Evolutionary conservation across 805 yeast species (phyloP).

Genomic region (Candida succiphila): DNA sequence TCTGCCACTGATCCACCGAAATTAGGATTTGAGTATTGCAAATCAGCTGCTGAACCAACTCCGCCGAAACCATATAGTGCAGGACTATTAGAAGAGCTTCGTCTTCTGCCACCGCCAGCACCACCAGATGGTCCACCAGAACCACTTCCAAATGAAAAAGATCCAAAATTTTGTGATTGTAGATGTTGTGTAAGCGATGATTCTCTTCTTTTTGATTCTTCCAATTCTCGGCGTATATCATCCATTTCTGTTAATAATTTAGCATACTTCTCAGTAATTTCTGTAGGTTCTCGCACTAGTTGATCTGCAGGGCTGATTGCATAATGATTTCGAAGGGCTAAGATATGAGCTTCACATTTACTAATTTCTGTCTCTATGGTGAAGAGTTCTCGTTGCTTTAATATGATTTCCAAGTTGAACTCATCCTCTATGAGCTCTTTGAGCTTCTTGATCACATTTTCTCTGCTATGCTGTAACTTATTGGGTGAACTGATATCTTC

Average conservation of each 20-base stretch:
- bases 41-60: background rate
- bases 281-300: slow-evolving; percentile 33
- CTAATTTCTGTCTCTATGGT: slow-evolving; percentile 42
- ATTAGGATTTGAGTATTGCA: background rate
- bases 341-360: slow-evolving; percentile 49
- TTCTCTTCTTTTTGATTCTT: background rate
- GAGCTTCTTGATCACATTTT: slow-evolving; percentile 12
- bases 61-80: background rate
- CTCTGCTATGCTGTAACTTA: background rate
- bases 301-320: slow-evolving; percentile 29
- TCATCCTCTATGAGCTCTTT: slow-evolving; percentile 28
- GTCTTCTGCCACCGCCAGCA: background rate
- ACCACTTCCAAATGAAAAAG: background rate
- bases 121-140: background rate
- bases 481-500: background rate
- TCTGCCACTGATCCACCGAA: slow-evolving; percentile 1
- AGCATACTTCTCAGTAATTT: slow-evolving; percentile 32
- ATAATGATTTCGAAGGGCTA: slow-evolving; percentile 36
- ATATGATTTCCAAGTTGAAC: slow-evolving; percentile 47
- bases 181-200: no score
- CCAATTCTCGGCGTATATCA: slow-evolving; percentile 8
- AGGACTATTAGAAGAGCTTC: background rate
- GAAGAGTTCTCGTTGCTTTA: slow-evolving; percentile 47
- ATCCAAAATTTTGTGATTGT: slow-evolving; percentile 1
- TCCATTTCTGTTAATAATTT: slow-evolving; percentile 12